These are phyloP conservation scores for Phytophthora lateralis DNA, from an alignment of 352 stramenopile genomes.

Conservation along the genomic window DNA sequence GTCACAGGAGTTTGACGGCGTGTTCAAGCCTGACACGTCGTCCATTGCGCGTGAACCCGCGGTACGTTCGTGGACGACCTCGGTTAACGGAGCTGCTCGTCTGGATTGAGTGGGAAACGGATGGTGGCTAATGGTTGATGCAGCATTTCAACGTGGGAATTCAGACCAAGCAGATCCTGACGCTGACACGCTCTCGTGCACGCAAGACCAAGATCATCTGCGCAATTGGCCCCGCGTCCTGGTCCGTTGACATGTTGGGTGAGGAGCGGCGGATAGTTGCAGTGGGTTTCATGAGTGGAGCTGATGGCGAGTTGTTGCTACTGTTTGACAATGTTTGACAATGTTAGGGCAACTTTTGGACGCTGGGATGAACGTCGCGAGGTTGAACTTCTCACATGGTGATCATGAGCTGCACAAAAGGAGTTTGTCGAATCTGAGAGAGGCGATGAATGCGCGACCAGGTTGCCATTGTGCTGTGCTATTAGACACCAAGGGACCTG, in stretches of 20 bases:
- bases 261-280: not conserved
- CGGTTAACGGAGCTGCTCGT: constrained; percentile 16
- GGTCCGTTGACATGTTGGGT: constrained; percentile 95
- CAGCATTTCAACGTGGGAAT: constrained; percentile 80
- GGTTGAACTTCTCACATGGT: constrained; percentile 99
- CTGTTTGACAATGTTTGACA: not conserved
- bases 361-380: constrained; percentile 97
- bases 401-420: constrained; percentile 94
- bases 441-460: constrained; percentile 68
- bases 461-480: constrained; percentile 92
- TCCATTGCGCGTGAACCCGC: constrained; percentile 44
- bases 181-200: constrained; percentile 44
- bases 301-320: constrained; percentile 5
- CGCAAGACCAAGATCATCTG: constrained; percentile 99
- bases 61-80: constrained; percentile 30
- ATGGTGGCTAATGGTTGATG: not conserved
- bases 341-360: constrained; percentile 69
- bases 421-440: constrained; percentile 90
- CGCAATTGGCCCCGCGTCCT: constrained; percentile 97
- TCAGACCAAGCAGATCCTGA: constrained; percentile 72
- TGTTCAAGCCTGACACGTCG: constrained; percentile 44
- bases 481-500: constrained; percentile 97
- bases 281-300: not conserved
- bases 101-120: constrained; percentile 8
- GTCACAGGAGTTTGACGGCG: constrained; percentile 61